Percentiles rank a stretch among this genome's conserved stretches.
These are phyloP conservation scores for Closterium sp. DNA, from an alignment of 139 green algal genomes.

Conservation along the genomic window DNA sequence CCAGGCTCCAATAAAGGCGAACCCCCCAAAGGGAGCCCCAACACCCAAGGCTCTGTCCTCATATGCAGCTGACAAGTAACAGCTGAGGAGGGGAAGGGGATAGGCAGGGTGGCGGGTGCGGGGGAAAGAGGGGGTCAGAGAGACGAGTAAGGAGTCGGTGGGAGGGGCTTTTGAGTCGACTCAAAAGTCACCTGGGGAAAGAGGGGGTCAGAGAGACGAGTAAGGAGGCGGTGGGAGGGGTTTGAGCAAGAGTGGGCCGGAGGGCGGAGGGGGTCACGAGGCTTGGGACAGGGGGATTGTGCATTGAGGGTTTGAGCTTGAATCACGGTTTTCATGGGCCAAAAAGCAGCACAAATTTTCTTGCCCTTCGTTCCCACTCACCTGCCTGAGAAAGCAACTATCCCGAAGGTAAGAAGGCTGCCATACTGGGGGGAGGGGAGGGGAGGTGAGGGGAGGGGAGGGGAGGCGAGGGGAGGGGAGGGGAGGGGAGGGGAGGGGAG, in stretches of 20 bases:
- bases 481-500: too few relatives aligned
- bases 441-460: too few relatives aligned
- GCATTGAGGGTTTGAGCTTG: not conserved
- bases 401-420: conserved; percentile 35
- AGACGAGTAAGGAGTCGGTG: too few relatives aligned
- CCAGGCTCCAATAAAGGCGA: not conserved
- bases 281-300: not conserved
- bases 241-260: too few relatives aligned
- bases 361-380: not conserved
- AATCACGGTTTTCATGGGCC: too few relatives aligned
- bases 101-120: not conserved
- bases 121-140: not conserved
- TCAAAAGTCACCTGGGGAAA: too few relatives aligned
- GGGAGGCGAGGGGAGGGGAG: too few relatives aligned
- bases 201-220: too few relatives aligned
- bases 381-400: conserved; percentile 39
- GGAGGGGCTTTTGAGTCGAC: too few relatives aligned
- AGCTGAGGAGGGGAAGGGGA: not conserved
- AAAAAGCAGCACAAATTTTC: too few relatives aligned
- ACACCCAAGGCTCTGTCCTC: not conserved
- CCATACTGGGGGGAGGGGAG: conserved; percentile 6
- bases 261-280: not conserved
- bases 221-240: too few relatives aligned
- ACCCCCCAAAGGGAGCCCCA: not conserved
- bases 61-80: not conserved